Evolutionary conservation across 2,329 filamentous ascomycete genomes (phyloP).

Genomic region (Epichloe gansuensis): DNA sequence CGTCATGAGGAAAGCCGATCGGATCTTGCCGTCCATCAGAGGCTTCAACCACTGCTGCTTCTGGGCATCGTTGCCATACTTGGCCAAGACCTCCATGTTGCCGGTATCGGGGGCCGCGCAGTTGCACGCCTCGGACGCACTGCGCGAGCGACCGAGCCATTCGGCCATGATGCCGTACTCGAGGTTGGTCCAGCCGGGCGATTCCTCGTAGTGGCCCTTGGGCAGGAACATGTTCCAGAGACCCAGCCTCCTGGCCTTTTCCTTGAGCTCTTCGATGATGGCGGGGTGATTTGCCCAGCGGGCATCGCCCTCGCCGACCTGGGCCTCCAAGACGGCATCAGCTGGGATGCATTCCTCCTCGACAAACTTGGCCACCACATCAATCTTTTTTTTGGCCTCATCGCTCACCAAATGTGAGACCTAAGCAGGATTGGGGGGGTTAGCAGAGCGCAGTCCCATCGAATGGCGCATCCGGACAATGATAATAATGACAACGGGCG

Average conservation of each 20-base stretch:
- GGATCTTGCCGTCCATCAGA: constrained; percentile 70
- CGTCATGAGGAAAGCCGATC: constrained; percentile 88
- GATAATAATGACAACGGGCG: neutral
- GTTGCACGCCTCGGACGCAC: constrained; percentile 78
- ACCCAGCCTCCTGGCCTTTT: constrained; percentile 66
- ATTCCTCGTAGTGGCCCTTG: constrained; percentile 89
- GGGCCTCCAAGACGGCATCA: constrained; percentile 67
- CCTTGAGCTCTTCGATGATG: constrained; percentile 82
- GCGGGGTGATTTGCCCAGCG: constrained; percentile 72
- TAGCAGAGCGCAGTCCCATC: neutral
- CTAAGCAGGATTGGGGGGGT: constrained; percentile 15
- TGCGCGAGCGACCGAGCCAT: constrained; percentile 73
- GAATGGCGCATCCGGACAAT: neutral
- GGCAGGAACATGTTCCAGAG: constrained; percentile 99
- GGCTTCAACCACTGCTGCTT: constrained; percentile 75
- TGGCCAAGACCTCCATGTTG: constrained; percentile 91
- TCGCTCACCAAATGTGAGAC: constrained; percentile 59
- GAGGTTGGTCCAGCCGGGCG: constrained; percentile 84
- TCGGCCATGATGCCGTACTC: constrained; percentile 98
- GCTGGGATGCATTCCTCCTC: constrained; percentile 88
- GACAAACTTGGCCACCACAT: constrained; percentile 88
- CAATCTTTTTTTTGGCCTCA: constrained; percentile 68
- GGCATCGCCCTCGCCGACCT: constrained; percentile 60
- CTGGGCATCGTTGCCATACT: constrained; percentile 76
- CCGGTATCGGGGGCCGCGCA: constrained; percentile 85